Conservation (phyloP, 106 monocot genomes). For the Xerophyta viscosa region DNA sequence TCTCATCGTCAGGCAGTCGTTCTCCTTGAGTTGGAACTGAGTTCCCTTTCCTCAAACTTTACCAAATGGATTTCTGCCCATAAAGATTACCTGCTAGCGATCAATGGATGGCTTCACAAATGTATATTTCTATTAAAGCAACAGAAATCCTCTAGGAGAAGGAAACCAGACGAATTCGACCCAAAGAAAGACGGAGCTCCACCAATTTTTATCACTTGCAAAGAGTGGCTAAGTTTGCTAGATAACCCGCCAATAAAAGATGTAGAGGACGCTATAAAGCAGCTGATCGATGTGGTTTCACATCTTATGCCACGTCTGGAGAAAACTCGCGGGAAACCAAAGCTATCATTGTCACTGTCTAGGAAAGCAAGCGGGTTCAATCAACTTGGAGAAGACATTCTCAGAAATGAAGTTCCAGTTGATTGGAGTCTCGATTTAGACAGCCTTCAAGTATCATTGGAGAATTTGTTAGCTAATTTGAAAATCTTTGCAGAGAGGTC, state of each 20-base stretch:
- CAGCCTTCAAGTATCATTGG: slow-evolving; percentile 40
- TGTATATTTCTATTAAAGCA: slow-evolving; percentile 42
- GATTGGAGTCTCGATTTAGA: slow-evolving; percentile 45
- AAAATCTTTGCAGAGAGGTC: slow-evolving; percentile 49
- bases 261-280: slow-evolving; percentile 55
- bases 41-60: slow-evolving; percentile 55
- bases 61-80: slow-evolving; percentile 73
- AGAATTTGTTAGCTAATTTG: slow-evolving; percentile 36
- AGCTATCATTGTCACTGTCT: slow-evolving; percentile 21
- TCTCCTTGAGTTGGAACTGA: slow-evolving; percentile 50
- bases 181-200: slow-evolving; percentile 40
- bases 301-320: slow-evolving; percentile 50
- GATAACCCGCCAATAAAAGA: slow-evolving; percentile 34
- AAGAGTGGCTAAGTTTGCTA: slow-evolving; percentile 52
- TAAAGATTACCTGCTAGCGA: slow-evolving; percentile 53
- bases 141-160: slow-evolving; percentile 23
- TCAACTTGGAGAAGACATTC: slow-evolving; percentile 9
- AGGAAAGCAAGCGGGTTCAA: slow-evolving; percentile 10
- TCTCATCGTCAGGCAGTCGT: slow-evolving; percentile 33
- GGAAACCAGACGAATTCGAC: slow-evolving; percentile 17
- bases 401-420: slow-evolving; percentile 16
- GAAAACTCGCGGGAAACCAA: slow-evolving; percentile 26
- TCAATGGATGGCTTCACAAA: slow-evolving; percentile 81
- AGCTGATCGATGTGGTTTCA: slow-evolving; percentile 22
- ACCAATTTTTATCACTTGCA: slow-evolving; percentile 74